Percentiles rank a stretch among this genome's conserved stretches.
These are phyloP conservation scores for Coniophora puteana DNA, from an alignment of 1,284 basidiomycete genomes.

Conservation along the genomic window DNA sequence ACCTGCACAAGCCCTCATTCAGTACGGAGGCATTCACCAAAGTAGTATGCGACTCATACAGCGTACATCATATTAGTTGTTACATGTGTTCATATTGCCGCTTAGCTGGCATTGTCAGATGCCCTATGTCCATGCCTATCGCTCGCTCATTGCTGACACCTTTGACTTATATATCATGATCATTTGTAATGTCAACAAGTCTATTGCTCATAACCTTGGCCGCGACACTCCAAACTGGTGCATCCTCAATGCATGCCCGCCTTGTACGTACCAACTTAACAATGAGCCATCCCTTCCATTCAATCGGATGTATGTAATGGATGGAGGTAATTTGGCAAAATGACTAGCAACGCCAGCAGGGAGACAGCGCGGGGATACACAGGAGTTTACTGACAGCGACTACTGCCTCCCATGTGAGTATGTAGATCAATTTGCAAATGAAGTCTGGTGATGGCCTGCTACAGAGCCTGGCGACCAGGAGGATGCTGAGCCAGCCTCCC, in stretches of 20 bases:
- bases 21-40: conserved; percentile 32
- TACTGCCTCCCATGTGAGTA: conserved; percentile 19
- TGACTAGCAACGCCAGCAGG: conserved; percentile 1
- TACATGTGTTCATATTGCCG: not conserved
- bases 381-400: conserved; percentile 16
- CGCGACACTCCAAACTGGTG: conserved; percentile 10
- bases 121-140: conserved; percentile 18
- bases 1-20: conserved; percentile 22
- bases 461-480: conserved; percentile 6
- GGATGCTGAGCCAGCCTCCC: not conserved
- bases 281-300: conserved; percentile 19
- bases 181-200: not conserved
- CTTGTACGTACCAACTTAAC: conserved; percentile 24
- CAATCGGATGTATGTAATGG: conserved; percentile 21
- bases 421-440: conserved; percentile 22
- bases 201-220: not conserved
- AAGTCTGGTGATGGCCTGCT: conserved; percentile 15
- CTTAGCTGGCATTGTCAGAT: conserved; percentile 9
- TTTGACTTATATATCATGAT: conserved; percentile 1
- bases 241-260: conserved; percentile 18
- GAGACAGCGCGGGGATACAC: conserved; percentile 14
- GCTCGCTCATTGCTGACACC: conserved; percentile 13
- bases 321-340: conserved; percentile 18
- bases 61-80: conserved; percentile 13
- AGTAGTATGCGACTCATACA: conserved; percentile 29